phyloP scores from a whole-genome alignment of 208 protist genomes.

The Trypanosoma platydactyli region DNA sequence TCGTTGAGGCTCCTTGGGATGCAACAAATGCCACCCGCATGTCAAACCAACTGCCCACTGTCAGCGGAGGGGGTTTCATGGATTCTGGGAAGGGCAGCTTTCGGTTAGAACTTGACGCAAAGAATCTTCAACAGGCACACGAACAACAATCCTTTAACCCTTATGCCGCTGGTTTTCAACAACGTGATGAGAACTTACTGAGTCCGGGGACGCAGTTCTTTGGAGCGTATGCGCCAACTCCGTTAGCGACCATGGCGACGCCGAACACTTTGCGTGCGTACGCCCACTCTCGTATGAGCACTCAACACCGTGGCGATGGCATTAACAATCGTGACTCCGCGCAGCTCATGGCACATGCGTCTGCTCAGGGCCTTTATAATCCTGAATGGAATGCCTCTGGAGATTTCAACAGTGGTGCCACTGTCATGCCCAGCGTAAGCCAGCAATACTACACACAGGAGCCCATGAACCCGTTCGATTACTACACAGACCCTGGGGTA shows the following conservation, averaged over 20 bases:
- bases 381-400: constrained; percentile 13
- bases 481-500: constrained; percentile 37
- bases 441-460: constrained; percentile 91
- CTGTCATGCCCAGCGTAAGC: constrained; percentile 31
- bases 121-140: constrained; percentile 72
- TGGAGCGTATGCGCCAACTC: constrained; percentile 80
- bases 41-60: neutral
- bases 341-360: constrained; percentile 13
- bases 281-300: constrained; percentile 61
- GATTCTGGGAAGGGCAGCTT: constrained; percentile 25
- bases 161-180: constrained; percentile 49
- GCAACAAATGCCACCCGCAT: constrained; percentile 19
- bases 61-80: constrained; percentile 18
- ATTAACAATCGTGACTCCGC: constrained; percentile 3
- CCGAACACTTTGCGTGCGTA: constrained; percentile 79
- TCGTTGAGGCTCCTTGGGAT: constrained; percentile 74
- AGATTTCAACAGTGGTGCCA: constrained; percentile 17
- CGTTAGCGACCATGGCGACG: constrained; percentile 66
- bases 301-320: constrained; percentile 23
- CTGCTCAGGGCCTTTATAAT: constrained; percentile 13
- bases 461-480: constrained; percentile 64
- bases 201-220: constrained; percentile 88
- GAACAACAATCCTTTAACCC: constrained; percentile 75
- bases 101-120: constrained; percentile 65
- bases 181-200: constrained; percentile 59